Evolutionary conservation across 2,329 filamentous ascomycete species (phyloP).

Genomic region (Neonectria ditissima): DNA sequence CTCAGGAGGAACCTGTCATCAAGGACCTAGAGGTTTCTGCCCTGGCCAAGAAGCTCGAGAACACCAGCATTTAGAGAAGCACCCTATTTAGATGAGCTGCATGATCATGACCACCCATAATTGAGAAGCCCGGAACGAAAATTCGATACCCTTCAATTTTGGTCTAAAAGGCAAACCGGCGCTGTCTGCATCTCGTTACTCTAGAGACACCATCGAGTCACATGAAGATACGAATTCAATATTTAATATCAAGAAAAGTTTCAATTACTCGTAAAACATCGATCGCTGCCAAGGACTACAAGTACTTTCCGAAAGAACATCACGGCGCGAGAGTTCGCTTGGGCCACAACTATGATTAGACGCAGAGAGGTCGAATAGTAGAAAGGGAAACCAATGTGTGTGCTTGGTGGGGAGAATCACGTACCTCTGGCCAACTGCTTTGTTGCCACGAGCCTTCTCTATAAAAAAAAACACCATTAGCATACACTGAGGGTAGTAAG

Average conservation of each 20-base stretch:
- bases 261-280: not conserved
- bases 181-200: not conserved
- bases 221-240: not conserved
- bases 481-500: conserved; percentile 34
- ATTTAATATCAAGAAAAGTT: not conserved
- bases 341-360: not conserved
- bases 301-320: not conserved
- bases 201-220: not conserved
- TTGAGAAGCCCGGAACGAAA: conserved; percentile 42
- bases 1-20: conserved; percentile 79
- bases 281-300: not conserved
- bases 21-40: conserved; percentile 85
- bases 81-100: conserved; percentile 43
- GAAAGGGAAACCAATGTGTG: not conserved
- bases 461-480: conserved; percentile 38
- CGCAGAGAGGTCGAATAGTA: not conserved
- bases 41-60: conserved; percentile 79
- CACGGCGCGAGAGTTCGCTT: not conserved
- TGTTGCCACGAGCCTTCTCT: conserved; percentile 31
- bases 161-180: conserved; percentile 2
- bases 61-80: conserved; percentile 68
- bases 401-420: conserved; percentile 28
- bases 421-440: conserved; percentile 40
- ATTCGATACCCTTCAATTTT: conserved; percentile 47
- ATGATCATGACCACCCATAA: conserved; percentile 39